Evolutionary conservation across 768 basidiomycete genomes (phyloP).

Genomic region (Lanmaoa pseudosensibilis): DNA sequence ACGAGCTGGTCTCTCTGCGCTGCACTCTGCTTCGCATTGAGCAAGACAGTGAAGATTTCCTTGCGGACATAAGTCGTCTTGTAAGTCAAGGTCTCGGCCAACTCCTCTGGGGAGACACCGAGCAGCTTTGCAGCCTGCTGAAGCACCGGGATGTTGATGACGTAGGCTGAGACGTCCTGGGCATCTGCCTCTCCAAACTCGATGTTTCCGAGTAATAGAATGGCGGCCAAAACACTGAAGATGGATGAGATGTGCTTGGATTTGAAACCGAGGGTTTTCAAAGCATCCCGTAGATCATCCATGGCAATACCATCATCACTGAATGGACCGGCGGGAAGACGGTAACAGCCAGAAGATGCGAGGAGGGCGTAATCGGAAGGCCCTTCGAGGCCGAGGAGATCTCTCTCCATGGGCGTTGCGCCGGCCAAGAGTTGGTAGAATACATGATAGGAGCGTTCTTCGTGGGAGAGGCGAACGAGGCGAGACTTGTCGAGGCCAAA

Average conservation of each 20-base stretch:
- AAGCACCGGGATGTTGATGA: constrained; percentile 47
- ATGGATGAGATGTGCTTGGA: constrained; percentile 55
- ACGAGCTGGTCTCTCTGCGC: constrained; percentile 55
- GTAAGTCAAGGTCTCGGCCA: constrained; percentile 54
- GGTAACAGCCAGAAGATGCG: constrained; percentile 60
- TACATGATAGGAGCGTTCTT: constrained; percentile 65
- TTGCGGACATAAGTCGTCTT: constrained; percentile 58
- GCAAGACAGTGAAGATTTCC: constrained; percentile 57
- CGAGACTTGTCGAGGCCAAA: constrained; percentile 67
- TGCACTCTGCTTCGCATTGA: constrained; percentile 51
- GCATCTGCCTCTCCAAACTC: constrained; percentile 56
- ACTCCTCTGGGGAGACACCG: constrained; percentile 53
- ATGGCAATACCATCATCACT: constrained; percentile 60
- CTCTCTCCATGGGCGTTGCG: constrained; percentile 54
- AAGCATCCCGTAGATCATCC: constrained; percentile 55
- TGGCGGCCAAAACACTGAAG: constrained; percentile 51
- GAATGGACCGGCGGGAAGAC: constrained; percentile 61
- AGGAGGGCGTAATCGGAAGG: constrained; percentile 59
- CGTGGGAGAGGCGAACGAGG: constrained; percentile 50
- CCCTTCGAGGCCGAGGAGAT: constrained; percentile 53
- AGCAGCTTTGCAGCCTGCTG: constrained; percentile 50
- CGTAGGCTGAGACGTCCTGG: constrained; percentile 52
- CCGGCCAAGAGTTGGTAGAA: constrained; percentile 68
- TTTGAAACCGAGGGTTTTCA: constrained; percentile 62
- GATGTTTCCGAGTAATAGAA: constrained; percentile 58